Base-by-base conservation (phyloP, 495 filamentous ascomycete species). In the Penicillium robsamsonii region DNA sequence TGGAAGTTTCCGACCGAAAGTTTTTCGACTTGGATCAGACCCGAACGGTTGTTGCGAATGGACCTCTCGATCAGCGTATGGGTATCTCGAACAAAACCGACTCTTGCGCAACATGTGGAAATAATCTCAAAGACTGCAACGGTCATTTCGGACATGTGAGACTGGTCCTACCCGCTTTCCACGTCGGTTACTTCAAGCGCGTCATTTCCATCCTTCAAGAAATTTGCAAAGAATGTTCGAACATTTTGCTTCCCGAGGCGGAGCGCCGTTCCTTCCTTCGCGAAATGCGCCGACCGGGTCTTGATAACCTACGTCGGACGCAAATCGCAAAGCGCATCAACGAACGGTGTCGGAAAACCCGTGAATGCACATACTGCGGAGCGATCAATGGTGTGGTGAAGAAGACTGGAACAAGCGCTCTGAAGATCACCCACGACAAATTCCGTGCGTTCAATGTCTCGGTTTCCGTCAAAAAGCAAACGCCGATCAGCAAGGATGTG, bases 81-180 rank as follows among this genome's bases (percentile, higher is more conserved):
- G 94, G 94, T 64, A 91, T 89, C n/a, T 96, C 91, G 11, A 85
- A 80, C 66, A 88, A 91, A 71, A 81, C 75, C 12, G 85, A 79
- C 37, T 73, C 69, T 35, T 98, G 94, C 71, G 79, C 84, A 52
- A 97, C 94, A 20, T 98, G 94, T 70, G 84, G 87, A 45, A 81
- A 86, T 56, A 78, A 80, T 10, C 75, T 97, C 40, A 80, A 89
- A 53, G 79, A 84, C 44, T 98, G 94, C 70, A 92, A 92, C 58
- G 94, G 94, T 24, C 94, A 98, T 72, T 98, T 97, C 58, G 94
- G 94, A 40, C 88, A 96, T 72, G 85, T 97, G 56, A 82, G 87
- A 67, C 81, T 98, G 20, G 90, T 92, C 8, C 79, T 98, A 11
- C 94, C 94, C 5, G 88, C 88, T 27, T 96, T 97, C 62, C 94